Percentiles rank a stretch among this genome's conserved stretches.
phyloP scores from a whole-genome alignment of 2,329 filamentous ascomycete species.

The Colletotrichum costaricense region DNA sequence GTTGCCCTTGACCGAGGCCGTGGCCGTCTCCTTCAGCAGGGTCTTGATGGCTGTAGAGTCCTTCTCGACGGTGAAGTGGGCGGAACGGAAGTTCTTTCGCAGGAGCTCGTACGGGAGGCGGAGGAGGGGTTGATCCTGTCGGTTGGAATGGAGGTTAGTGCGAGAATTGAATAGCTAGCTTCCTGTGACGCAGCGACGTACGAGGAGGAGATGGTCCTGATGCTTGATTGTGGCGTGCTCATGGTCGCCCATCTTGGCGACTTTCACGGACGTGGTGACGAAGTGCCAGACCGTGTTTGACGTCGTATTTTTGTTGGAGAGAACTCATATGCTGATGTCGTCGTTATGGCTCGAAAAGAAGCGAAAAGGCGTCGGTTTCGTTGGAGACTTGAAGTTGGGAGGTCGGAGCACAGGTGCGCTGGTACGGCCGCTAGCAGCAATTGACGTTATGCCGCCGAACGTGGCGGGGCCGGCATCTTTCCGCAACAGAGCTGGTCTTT shows the following conservation, averaged over 20 bases:
- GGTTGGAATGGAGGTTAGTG: conserved; percentile 19
- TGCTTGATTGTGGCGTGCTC: conserved; percentile 77
- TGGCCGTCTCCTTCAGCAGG: conserved; percentile 71
- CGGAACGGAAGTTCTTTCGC: conserved; percentile 92
- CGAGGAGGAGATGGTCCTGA: conserved; percentile 80
- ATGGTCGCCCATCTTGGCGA: conserved; percentile 65
- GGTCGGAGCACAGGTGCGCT: conserved; percentile 29
- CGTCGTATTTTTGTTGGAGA: not conserved
- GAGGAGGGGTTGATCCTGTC: conserved; percentile 91
- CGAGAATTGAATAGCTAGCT: not conserved
- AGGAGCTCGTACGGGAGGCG: conserved; percentile 93
- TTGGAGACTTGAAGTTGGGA: not conserved
- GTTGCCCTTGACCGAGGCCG: conserved; percentile 73
- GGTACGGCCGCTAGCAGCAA: conserved; percentile 9
- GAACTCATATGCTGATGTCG: not conserved
- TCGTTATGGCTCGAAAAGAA: conserved; percentile 12
- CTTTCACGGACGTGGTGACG: not conserved
- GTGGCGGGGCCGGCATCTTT: conserved; percentile 27
- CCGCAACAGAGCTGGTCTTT: not conserved
- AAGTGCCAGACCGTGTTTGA: not conserved
- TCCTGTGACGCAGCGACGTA: conserved; percentile 46
- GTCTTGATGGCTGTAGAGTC: conserved; percentile 73
- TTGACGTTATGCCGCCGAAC: conserved; percentile 28
- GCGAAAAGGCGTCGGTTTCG: too few species aligned
- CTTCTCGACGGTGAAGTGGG: conserved; percentile 81